These are phyloP conservation scores for Penicillium canariense DNA, from an alignment of 495 filamentous ascomycete genomes.

Conservation along the genomic window DNA sequence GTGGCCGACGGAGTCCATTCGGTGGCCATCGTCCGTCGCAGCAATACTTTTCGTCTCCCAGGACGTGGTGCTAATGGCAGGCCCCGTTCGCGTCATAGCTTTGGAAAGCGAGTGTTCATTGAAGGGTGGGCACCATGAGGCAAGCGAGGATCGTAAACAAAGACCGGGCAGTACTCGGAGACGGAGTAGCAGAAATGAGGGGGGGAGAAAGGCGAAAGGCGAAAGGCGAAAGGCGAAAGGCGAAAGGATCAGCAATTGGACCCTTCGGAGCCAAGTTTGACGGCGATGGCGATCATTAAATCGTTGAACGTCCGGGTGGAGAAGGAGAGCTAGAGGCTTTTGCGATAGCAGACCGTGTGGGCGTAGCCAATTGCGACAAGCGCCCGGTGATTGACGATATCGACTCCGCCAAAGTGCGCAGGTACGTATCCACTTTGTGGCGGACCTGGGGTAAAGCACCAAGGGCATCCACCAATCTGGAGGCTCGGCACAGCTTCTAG, in stretches of 20 bases:
- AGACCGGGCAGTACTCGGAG: not conserved
- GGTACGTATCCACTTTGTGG: slow-evolving; percentile 28
- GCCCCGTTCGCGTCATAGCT: slow-evolving; percentile 35
- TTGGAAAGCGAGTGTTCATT: slow-evolving; percentile 1
- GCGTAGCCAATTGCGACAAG: slow-evolving; percentile 32
- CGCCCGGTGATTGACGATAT: slow-evolving; percentile 30
- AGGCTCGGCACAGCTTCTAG: slow-evolving; percentile 26
- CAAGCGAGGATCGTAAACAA: not conserved
- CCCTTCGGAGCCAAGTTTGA: slow-evolving; percentile 13
- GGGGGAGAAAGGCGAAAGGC: not conserved
- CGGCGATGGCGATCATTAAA: slow-evolving; percentile 24
- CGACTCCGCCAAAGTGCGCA: slow-evolving; percentile 26
- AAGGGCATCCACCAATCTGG: slow-evolving; percentile 28
- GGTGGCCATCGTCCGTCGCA: slow-evolving; percentile 26
- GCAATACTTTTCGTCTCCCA: slow-evolving; percentile 34
- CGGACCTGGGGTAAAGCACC: slow-evolving; percentile 32
- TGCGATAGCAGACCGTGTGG: slow-evolving; percentile 20
- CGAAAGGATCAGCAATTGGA: slow-evolving; percentile 14
- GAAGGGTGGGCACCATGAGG: not conserved
- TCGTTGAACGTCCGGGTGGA: slow-evolving; percentile 13
- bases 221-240: not conserved
- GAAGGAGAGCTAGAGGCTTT: slow-evolving; percentile 28
- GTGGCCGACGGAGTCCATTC: slow-evolving; percentile 28
- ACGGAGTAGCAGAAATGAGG: not conserved
- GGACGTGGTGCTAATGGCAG: slow-evolving; percentile 22